Evolutionary conservation across 2,329 filamentous ascomycete genomes (phyloP).

Genomic region (Fusarium subtropicale): DNA sequence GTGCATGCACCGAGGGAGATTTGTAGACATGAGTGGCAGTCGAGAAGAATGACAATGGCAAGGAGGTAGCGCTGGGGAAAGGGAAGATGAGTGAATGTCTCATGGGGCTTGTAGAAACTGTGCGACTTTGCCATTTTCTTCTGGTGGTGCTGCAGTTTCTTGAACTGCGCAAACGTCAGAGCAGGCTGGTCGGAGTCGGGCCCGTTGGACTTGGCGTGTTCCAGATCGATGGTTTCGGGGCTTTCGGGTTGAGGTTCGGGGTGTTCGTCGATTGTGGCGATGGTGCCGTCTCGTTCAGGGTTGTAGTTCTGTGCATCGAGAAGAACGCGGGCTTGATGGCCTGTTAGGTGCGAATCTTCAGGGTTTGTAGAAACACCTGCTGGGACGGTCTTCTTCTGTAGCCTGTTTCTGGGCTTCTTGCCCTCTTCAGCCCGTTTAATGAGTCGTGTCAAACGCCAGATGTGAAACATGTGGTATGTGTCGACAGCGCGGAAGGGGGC

Average conservation of each 20-base stretch:
- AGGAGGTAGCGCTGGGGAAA: slow-evolving; percentile 81
- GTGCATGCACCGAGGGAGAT: slow-evolving; percentile 82
- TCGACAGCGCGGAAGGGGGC: slow-evolving; percentile 82
- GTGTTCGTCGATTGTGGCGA: slow-evolving; percentile 26
- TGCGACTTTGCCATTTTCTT: slow-evolving; percentile 84
- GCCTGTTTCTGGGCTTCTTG: slow-evolving; percentile 50
- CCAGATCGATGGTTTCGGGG: slow-evolving; percentile 52
- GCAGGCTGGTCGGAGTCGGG: slow-evolving; percentile 68
- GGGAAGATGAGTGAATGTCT: slow-evolving; percentile 83
- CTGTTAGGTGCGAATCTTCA: slow-evolving; percentile 31
- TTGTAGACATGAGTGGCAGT: slow-evolving; percentile 83
- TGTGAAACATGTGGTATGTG: slow-evolving; percentile 88
- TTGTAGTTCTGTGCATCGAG: slow-evolving; percentile 32
- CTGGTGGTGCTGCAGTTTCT: slow-evolving; percentile 79
- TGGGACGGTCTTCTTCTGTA: slow-evolving; percentile 40
- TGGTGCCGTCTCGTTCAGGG: slow-evolving; percentile 18
- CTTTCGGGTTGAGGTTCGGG: slow-evolving; percentile 58
- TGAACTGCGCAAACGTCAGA: slow-evolving; percentile 73
- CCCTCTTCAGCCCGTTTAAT: slow-evolving; percentile 62
- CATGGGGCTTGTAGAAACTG: slow-evolving; percentile 90
- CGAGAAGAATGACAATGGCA: slow-evolving; percentile 81
- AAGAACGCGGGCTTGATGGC: slow-evolving; percentile 38
- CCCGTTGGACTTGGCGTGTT: slow-evolving; percentile 53
- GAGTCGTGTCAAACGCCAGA: slow-evolving; percentile 71
- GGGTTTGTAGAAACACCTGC: not conserved